These are phyloP conservation scores for Bacterosira constricta DNA, from an alignment of 108 stramenopile species.

Conservation along the genomic window DNA sequence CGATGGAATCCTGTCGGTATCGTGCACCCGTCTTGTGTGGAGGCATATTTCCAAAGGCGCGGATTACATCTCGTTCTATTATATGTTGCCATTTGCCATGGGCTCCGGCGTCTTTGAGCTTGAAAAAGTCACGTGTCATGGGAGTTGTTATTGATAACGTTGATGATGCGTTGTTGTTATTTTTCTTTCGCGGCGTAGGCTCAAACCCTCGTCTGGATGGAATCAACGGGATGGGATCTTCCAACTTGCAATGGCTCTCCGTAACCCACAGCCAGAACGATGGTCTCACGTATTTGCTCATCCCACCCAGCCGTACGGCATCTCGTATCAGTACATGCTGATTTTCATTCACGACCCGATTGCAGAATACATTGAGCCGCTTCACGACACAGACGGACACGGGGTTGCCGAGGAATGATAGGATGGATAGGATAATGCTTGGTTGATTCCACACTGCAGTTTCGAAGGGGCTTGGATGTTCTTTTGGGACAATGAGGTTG, in stretches of 20 bases:
- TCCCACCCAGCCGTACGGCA: constrained; percentile 81
- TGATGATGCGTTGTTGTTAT: too few species aligned
- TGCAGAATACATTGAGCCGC: constrained; percentile 68
- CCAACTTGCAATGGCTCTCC: constrained; percentile 59
- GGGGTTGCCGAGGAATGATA: constrained; percentile 83
- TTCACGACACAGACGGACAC: constrained; percentile 80
- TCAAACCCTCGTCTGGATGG: constrained; percentile 22
- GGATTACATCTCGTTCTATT: constrained; percentile 81
- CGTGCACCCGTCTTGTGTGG: constrained; percentile 84
- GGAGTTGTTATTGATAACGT: neutral
- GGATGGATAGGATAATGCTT: constrained; percentile 59
- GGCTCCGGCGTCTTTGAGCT: constrained; percentile 58
- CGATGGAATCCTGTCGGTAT: constrained; percentile 78
- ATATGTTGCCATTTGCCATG: constrained; percentile 78
- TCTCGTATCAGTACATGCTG: constrained; percentile 80
- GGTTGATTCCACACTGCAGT: constrained; percentile 61
- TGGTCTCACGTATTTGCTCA: constrained; percentile 75
- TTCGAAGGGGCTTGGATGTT: constrained; percentile 81
- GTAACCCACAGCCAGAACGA: constrained; percentile 89
- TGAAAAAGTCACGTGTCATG: constrained; percentile 19
- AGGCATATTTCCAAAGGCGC: constrained; percentile 88
- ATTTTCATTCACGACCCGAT: constrained; percentile 67
- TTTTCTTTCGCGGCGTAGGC: neutral
- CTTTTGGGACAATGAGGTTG: constrained; percentile 34
- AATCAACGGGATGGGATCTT: constrained; percentile 40